Conservation (phyloP, 352 stramenopile species). For the Phytophthora pistaciae region DNA sequence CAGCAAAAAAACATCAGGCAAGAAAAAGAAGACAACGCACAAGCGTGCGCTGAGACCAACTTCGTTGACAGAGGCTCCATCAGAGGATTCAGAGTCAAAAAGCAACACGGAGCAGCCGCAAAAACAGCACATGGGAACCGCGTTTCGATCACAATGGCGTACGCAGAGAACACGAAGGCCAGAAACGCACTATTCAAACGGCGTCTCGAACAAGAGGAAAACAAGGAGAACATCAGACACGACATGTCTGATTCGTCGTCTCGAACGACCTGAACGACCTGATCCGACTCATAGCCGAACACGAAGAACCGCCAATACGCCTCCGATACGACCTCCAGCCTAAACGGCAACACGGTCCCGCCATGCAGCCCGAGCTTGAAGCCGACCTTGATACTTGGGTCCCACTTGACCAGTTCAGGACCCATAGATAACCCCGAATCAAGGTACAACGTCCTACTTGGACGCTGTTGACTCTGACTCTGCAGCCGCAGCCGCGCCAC, state of each 20-base stretch:
- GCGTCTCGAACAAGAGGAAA: no score
- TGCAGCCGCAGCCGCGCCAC: slow-evolving; percentile 14
- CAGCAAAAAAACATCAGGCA: no score
- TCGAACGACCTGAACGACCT: not conserved
- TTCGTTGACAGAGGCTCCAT: no score
- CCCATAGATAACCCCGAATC: slow-evolving; percentile 17
- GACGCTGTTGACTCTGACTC: not conserved
- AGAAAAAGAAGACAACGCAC: no score
- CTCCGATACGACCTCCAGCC: slow-evolving; percentile 21
- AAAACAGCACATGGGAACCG: no score
- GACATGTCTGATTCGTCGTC: not conserved
- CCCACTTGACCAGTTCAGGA: slow-evolving; percentile 12
- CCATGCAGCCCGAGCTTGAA: slow-evolving; percentile 10
- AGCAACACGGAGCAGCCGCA: no score
- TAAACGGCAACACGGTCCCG: slow-evolving; percentile 21
- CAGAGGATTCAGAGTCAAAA: no score
- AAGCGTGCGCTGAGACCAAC: no score
- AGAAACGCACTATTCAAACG: no score
- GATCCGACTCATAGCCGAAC: slow-evolving; percentile 11
- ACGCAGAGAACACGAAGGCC: no score
- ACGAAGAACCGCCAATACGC: slow-evolving; percentile 30
- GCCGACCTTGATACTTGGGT: slow-evolving; percentile 11
- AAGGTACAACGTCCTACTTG: slow-evolving; percentile 3
- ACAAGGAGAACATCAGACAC: not conserved
- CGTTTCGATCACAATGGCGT: no score